Base-by-base conservation (phyloP, 495 filamentous ascomycete genomes). In the Tuber borchii region DNA sequence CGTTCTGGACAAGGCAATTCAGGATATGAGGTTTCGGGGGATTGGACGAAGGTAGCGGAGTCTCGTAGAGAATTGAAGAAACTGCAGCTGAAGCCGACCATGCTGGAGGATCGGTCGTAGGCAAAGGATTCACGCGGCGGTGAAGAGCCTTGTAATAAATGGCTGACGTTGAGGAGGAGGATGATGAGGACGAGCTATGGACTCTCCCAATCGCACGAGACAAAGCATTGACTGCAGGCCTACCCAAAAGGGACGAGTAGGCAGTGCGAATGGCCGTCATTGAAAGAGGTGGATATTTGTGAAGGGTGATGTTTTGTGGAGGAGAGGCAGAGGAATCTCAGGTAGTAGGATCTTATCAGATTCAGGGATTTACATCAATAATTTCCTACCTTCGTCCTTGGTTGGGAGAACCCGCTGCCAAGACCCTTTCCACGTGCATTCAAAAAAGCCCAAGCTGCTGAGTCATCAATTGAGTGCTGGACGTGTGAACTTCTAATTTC, bases 1-100 rank as follows among this genome's bases (percentile, higher is more conserved):
- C 95, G 85, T 99, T 99, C 85, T 99, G 95, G 77, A 99, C 95
- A 73, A 99, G 90, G 85, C 95, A 99, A 86, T 99, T 98, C 84
- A 99, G 90, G 83, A 99, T 87, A 84, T 97, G 95, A 20, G 93
- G 91, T 86, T 97, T 97, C 45, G 93, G 93, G 5, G 95, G 94
- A 48, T 91, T 89, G 77, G 88, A 86, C 3, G 94, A 93, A 19
- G 93, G 91, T 17, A 92, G 87, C 19, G 95, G 95, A 39, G 95
- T 97, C 87, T 99, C 95, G 87, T 99, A 99, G 85, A 99, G 92
- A 85, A 99, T 99, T 82, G 92, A 95, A 83, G 93, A 96, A 78
- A 99, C 95, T 76, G 95, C 95, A 37, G 95, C 93, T 70, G 94
- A 93, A 42, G 95, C 94, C 73, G 95, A 97, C 93, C 94, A 97